Evolutionary conservation across 345 rosid genomes (phyloP).

Genomic region (Geranium rotundifolium): DNA sequence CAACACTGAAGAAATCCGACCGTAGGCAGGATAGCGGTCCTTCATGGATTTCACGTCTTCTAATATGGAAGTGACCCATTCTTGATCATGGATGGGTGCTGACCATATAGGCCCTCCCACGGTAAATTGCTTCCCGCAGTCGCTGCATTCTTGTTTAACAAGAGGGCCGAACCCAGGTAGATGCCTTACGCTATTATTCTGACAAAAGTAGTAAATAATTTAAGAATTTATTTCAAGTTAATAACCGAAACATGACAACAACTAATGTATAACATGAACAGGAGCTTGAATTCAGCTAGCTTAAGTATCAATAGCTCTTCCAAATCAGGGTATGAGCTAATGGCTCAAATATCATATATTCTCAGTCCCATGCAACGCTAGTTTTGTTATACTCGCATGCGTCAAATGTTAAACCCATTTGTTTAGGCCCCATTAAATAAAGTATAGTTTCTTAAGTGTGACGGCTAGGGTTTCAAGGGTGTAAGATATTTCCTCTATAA

Average conservation of each 20-base stretch:
- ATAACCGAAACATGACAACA: background rate
- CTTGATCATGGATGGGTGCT: slow-evolving; percentile 88
- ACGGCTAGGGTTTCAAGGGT: no score
- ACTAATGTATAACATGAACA: background rate
- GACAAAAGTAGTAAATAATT: slow-evolving; percentile 6
- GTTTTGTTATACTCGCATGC: no score
- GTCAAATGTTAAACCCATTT: no score
- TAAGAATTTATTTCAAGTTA: background rate
- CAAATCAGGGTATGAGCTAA: no score
- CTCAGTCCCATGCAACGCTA: no score
- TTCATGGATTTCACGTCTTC: slow-evolving; percentile 61
- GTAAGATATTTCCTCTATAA: no score
- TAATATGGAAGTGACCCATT: slow-evolving; percentile 66
- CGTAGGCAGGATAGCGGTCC: slow-evolving; percentile 84
- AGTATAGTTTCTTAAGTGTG: no score
- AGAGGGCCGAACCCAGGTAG: slow-evolving; percentile 90
- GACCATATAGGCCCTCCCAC: slow-evolving; percentile 99
- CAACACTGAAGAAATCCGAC: slow-evolving; percentile 72
- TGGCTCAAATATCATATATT: no score
- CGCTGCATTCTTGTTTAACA: slow-evolving; percentile 81
- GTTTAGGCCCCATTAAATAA: no score
- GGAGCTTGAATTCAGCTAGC: no score
- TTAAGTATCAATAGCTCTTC: no score
- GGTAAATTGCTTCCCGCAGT: slow-evolving; percentile 89
- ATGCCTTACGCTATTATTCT: slow-evolving; percentile 80